A percentile compares a stretch with the other conserved stretches of the same genome.
phyloP scores from a whole-genome alignment of 2,329 filamentous ascomycete genomes.

The Neoascochyta sp. region DNA sequence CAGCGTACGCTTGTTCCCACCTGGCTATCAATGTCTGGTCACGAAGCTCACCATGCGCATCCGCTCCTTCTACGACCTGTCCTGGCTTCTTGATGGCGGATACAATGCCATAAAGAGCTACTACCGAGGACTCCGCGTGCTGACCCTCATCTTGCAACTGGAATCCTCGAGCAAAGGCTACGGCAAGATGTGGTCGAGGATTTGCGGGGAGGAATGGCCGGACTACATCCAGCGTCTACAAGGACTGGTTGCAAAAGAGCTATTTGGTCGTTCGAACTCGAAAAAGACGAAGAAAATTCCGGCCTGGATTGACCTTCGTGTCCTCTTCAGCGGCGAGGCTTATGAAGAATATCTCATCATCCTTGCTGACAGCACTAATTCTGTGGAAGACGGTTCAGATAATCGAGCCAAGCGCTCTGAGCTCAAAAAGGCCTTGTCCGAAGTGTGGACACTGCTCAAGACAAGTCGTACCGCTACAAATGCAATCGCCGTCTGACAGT shows the following conservation, averaged over 20 bases:
- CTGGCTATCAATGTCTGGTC: constrained; percentile 14
- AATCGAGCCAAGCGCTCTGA: constrained; percentile 11
- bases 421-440: constrained; percentile 7
- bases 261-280: constrained; percentile 6
- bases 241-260: constrained; percentile 6
- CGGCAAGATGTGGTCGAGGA: constrained; percentile 12
- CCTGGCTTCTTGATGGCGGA: constrained; percentile 19
- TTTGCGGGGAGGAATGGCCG: constrained; percentile 14
- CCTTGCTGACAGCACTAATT: not conserved
- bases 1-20: constrained; percentile 19
- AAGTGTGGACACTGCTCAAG: constrained; percentile 17
- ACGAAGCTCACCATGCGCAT: constrained; percentile 20
- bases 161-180: constrained; percentile 11
- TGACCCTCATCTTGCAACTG: constrained; percentile 24
- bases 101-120: constrained; percentile 17
- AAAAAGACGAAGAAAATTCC: constrained; percentile 14
- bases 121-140: constrained; percentile 16
- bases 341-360: constrained; percentile 5
- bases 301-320: constrained; percentile 19
- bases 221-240: constrained; percentile 19
- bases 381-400: no score
- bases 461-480: constrained; percentile 1
- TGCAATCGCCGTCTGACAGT: not conserved
- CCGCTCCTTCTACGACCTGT: constrained; percentile 16
- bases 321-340: constrained; percentile 22